A percentile compares a stretch with the other conserved stretches of the same genome.
These are phyloP conservation scores for Trichocomaceae sp. DNA, from an alignment of 2,329 filamentous ascomycete genomes.

Conservation along the genomic window DNA sequence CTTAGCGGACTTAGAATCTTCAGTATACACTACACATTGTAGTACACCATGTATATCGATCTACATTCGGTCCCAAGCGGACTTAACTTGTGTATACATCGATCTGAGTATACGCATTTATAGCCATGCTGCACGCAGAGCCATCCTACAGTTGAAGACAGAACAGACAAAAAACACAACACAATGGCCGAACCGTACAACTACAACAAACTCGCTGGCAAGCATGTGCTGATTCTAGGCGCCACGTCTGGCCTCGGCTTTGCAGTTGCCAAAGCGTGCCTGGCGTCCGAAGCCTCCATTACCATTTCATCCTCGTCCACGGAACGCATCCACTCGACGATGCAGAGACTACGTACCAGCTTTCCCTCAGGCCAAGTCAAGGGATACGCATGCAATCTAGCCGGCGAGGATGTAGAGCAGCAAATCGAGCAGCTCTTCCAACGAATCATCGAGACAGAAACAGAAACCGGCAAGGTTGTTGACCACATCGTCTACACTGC, in stretches of 20 bases:
- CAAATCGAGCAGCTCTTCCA: neutral
- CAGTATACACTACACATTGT: too few species aligned
- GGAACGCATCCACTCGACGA: slow-evolving; percentile 34
- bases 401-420: slow-evolving; percentile 21
- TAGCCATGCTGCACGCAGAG: neutral
- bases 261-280: slow-evolving; percentile 44
- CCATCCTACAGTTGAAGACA: too few species aligned
- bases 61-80: too few species aligned
- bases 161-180: neutral
- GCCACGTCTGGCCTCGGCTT: slow-evolving; percentile 50
- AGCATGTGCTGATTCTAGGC: slow-evolving; percentile 47
- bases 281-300: slow-evolving; percentile 45
- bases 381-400: slow-evolving; percentile 23
- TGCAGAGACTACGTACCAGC: slow-evolving; percentile 33
- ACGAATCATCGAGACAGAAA: slow-evolving; percentile 18
- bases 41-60: too few species aligned
- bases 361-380: slow-evolving; percentile 41
- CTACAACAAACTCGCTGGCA: slow-evolving; percentile 38
- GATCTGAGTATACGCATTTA: too few species aligned
- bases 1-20: too few species aligned
- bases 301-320: slow-evolving; percentile 43
- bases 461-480: slow-evolving; percentile 21
- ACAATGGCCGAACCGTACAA: neutral
- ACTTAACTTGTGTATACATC: too few species aligned
- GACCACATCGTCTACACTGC: slow-evolving; percentile 50